These are phyloP conservation scores for Pleodorina starrii DNA, from an alignment of 139 green algal genomes.

Conservation along the genomic window DNA sequence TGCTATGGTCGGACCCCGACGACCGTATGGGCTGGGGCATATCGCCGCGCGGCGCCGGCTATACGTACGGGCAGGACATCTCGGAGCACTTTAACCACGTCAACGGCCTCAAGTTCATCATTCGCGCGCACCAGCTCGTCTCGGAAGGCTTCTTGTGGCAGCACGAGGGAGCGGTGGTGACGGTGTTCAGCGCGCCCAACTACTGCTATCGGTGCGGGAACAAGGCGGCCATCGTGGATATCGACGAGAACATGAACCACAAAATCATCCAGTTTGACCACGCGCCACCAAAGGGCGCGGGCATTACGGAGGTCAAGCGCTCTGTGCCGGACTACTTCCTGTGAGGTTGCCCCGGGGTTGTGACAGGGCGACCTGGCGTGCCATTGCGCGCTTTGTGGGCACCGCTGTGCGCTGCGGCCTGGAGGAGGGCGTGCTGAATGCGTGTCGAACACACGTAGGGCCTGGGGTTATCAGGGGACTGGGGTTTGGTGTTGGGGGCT, in stretches of 20 bases:
- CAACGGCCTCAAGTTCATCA: constrained; percentile 97
- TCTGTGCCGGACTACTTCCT: constrained; percentile 76
- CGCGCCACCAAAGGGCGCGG: constrained; percentile 71
- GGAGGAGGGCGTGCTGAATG: neutral
- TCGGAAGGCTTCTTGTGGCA: constrained; percentile 92
- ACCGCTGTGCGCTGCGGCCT: neutral
- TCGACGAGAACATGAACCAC: constrained; percentile 79
- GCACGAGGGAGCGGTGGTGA: constrained; percentile 91
- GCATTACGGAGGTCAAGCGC: constrained; percentile 74
- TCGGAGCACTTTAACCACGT: constrained; percentile 96
- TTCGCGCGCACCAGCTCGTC: constrained; percentile 98
- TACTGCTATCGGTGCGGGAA: constrained; percentile 98
- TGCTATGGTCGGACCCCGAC: constrained; percentile 98
- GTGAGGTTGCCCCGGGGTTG: constrained; percentile 42
- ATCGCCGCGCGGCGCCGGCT: constrained; percentile 89
- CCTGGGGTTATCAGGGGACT: neutral
- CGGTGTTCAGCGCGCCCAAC: constrained; percentile 97
- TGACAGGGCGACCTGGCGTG: neutral
- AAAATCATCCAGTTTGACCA: constrained; percentile 80
- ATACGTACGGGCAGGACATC: constrained; percentile 89
- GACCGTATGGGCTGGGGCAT: constrained; percentile 97
- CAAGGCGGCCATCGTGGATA: constrained; percentile 74
- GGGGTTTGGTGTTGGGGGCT: too few species aligned
- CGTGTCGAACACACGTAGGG: too few species aligned
- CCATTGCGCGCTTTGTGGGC: neutral